These are phyloP conservation scores for Fonsecaea erecta DNA, from an alignment of 2,329 filamentous ascomycete species.

Conservation along the genomic window DNA sequence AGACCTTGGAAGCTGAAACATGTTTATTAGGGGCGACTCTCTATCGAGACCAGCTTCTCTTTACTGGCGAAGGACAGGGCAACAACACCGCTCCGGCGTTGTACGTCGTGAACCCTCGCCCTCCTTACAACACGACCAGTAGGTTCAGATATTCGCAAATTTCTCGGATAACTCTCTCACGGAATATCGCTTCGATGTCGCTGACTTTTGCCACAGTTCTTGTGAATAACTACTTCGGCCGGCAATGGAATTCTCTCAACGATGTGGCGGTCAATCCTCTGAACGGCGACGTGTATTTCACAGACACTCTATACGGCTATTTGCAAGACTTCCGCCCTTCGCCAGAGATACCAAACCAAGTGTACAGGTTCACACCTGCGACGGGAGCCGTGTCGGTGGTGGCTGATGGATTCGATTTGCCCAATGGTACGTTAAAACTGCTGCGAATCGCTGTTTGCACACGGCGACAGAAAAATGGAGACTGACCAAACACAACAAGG, in stretches of 20 bases:
- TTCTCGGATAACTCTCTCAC: slow-evolving; percentile 10
- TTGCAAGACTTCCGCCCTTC: slow-evolving; percentile 52
- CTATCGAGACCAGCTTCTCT: slow-evolving; percentile 56
- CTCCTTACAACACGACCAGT: slow-evolving; percentile 59
- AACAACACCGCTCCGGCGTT: slow-evolving; percentile 48
- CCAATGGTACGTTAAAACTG: slow-evolving; percentile 46
- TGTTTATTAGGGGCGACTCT: slow-evolving; percentile 53
- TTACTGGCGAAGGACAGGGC: slow-evolving; percentile 58
- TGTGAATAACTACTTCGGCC: slow-evolving; percentile 64
- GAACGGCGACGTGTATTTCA: slow-evolving; percentile 38
- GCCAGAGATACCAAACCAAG: slow-evolving; percentile 54
- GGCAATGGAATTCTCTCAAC: slow-evolving; percentile 43
- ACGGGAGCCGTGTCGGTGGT: slow-evolving; percentile 53
- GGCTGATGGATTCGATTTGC: slow-evolving; percentile 53
- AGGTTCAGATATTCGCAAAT: slow-evolving; percentile 13
- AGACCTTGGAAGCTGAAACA: background rate
- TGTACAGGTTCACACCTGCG: slow-evolving; percentile 54
- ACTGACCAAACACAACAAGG: slow-evolving; percentile 13
- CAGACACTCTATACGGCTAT: slow-evolving; percentile 46
- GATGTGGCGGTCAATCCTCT: slow-evolving; percentile 35
- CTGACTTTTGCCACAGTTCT: slow-evolving; percentile 46
- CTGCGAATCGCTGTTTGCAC: background rate
- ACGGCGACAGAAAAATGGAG: background rate
- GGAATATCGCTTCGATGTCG: background rate
- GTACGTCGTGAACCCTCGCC: slow-evolving; percentile 51